These are phyloP conservation scores for Pseudocercospora cruenta DNA, from an alignment of 2,329 filamentous ascomycete species.

Conservation along the genomic window DNA sequence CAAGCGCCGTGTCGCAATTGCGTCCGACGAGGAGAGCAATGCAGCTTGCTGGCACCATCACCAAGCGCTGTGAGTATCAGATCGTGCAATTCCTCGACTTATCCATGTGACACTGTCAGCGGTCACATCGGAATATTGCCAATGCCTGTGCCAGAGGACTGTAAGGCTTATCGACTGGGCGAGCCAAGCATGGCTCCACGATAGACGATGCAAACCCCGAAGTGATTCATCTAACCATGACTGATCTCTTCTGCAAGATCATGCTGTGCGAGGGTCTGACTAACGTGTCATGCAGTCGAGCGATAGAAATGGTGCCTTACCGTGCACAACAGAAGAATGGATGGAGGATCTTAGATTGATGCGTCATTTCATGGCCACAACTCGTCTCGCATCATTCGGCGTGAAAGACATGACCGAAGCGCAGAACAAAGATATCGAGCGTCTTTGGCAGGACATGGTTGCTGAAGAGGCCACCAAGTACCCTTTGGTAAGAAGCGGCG, in stretches of 20 bases:
- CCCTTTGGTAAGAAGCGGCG: slow-evolving; percentile 11
- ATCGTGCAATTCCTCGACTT: background rate
- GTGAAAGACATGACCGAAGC: background rate
- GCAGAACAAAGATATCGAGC: slow-evolving; percentile 10
- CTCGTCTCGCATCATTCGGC: slow-evolving; percentile 13
- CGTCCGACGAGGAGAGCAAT: slow-evolving; percentile 19
- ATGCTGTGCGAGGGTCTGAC: background rate
- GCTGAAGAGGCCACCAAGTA: slow-evolving; percentile 19
- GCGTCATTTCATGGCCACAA: slow-evolving; percentile 18
- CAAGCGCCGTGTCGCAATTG: slow-evolving; percentile 22
- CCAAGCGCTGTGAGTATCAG: slow-evolving; percentile 18
- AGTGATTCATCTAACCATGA: background rate
- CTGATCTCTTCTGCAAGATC: background rate
- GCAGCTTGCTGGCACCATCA: slow-evolving; percentile 17
- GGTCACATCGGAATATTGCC: too few relatives aligned
- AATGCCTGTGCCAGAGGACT: too few relatives aligned
- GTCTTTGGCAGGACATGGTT: slow-evolving; percentile 18
- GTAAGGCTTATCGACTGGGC: too few relatives aligned
- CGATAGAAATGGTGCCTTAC: slow-evolving; percentile 3
- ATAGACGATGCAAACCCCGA: too few relatives aligned
- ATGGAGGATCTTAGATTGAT: slow-evolving; percentile 22
- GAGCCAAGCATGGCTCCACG: too few relatives aligned
- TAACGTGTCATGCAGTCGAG: slow-evolving; percentile 1
- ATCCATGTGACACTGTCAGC: too few relatives aligned
- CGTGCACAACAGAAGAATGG: slow-evolving; percentile 16